A percentile compares a stretch with the other conserved stretches of the same genome.
Evolutionary conservation across 2,329 filamentous ascomycete species (phyloP).

Genomic region (Pseudogymnoascus sp.): DNA sequence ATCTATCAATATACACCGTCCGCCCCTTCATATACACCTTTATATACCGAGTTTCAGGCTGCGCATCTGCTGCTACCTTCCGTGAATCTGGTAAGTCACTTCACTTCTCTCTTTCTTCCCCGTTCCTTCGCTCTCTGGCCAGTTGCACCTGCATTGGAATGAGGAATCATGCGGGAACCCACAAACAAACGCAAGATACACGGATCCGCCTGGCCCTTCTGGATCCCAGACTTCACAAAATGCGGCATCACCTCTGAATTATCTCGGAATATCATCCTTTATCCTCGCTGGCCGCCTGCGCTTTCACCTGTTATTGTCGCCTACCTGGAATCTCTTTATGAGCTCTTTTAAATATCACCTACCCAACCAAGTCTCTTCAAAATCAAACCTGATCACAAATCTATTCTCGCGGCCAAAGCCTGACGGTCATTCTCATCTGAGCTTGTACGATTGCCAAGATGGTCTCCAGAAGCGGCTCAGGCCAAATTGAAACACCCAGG

Average conservation of each 20-base stretch:
- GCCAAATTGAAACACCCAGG: neutral
- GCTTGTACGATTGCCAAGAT: neutral
- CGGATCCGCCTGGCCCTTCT: neutral
- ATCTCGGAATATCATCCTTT: neutral
- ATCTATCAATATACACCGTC: neutral
- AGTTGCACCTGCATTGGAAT: constrained; percentile 2
- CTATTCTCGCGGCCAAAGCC: neutral
- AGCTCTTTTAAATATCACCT: neutral
- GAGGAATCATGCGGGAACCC: constrained; percentile 2
- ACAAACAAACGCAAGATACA: neutral
- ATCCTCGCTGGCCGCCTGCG: neutral
- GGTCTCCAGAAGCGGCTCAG: neutral
- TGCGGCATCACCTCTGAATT: neutral
- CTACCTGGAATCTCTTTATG: neutral
- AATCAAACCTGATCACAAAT: neutral
- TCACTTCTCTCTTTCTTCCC: neutral
- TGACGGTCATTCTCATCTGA: neutral
- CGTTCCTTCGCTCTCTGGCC: neutral
- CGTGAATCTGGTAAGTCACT: neutral
- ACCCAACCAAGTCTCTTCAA: neutral
- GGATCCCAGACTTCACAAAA: neutral
- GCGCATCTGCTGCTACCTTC: constrained; percentile 4
- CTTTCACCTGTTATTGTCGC: neutral
- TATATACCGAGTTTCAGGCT: neutral
- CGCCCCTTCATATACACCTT: neutral